These are phyloP conservation scores for Dalbergia cultrata DNA, from an alignment of 306 rosid species.

Conservation along the genomic window DNA sequence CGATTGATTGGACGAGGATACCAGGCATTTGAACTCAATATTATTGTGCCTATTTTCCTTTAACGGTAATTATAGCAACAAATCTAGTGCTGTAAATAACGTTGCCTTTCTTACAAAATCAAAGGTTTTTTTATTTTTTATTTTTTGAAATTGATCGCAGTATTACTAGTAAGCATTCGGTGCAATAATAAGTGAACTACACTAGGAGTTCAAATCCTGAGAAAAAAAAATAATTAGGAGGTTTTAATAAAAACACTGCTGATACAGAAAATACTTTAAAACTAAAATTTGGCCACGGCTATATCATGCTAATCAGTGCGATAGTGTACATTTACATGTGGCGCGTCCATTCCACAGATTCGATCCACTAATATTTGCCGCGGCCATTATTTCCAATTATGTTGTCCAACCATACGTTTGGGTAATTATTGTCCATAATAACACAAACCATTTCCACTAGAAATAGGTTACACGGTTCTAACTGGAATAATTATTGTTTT, in stretches of 20 bases:
- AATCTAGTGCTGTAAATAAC: not conserved
- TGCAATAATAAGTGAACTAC: too few species aligned
- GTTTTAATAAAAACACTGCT: too few species aligned
- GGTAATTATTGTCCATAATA: conserved; percentile 61
- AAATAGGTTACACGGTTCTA: conserved; percentile 22
- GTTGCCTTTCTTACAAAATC: not conserved
- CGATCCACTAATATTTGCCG: conserved; percentile 51
- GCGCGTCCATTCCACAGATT: conserved; percentile 57
- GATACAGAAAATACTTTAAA: too few species aligned
- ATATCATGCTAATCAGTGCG: conserved; percentile 37
- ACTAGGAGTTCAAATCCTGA: too few species aligned
- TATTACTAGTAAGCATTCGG: too few species aligned
- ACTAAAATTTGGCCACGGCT: too few species aligned
- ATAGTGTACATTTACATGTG: conserved; percentile 53
- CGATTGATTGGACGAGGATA: not conserved
- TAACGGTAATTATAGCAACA: not conserved
- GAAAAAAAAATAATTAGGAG: too few species aligned
- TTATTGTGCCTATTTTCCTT: not conserved
- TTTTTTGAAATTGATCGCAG: too few species aligned
- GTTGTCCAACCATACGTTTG: conserved; percentile 59
- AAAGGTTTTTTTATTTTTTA: not conserved
- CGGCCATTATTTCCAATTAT: conserved; percentile 60
- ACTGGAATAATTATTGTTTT: not conserved
- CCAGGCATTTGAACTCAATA: not conserved
- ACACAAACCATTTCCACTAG: conserved; percentile 50